phyloP scores from a whole-genome alignment of 768 basidiomycete genomes.

The Podaxis sp. region DNA sequence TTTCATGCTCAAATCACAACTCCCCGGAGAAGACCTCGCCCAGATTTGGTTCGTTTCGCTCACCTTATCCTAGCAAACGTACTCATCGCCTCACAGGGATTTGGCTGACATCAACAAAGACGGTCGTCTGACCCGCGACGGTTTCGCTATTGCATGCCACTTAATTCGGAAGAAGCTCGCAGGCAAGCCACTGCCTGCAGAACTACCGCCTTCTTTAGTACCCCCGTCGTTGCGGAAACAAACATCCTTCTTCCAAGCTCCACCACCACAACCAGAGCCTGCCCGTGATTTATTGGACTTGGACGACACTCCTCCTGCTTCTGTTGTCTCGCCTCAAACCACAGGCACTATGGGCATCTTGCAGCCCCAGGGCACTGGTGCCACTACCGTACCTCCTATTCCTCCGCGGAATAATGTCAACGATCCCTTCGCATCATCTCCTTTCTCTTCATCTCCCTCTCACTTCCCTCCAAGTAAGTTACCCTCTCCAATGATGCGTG shows the following conservation, averaged over 20 bases:
- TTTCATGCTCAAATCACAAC: constrained; percentile 89
- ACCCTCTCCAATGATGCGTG: constrained; percentile 11
- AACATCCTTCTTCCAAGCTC: constrained; percentile 39
- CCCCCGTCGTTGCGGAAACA: constrained; percentile 76
- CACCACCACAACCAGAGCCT: constrained; percentile 43
- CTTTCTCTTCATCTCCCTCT: constrained; percentile 29
- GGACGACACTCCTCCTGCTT: constrained; percentile 55
- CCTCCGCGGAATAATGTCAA: constrained; percentile 24
- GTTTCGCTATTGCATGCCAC: constrained; percentile 95
- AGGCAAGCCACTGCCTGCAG: constrained; percentile 72
- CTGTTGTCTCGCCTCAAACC: constrained; percentile 42
- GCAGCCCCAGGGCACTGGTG: constrained; percentile 33
- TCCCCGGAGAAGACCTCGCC: constrained; percentile 83
- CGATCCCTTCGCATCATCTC: constrained; percentile 49
- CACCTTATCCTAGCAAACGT: background rate
- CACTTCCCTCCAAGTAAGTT: constrained; percentile 28
- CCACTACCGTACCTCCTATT: constrained; percentile 20
- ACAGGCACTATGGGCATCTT: constrained; percentile 33
- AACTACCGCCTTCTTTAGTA: constrained; percentile 71
- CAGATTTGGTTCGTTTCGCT: constrained; percentile 73
- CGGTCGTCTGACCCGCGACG: constrained; percentile 83
- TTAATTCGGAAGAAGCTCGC: constrained; percentile 85
- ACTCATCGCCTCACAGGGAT: constrained; percentile 60
- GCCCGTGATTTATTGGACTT: constrained; percentile 47
- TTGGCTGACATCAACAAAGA: constrained; percentile 87